Evolutionary conservation across 495 filamentous ascomycete genomes (phyloP).

Genomic region (Neurospora hispaniola): DNA sequence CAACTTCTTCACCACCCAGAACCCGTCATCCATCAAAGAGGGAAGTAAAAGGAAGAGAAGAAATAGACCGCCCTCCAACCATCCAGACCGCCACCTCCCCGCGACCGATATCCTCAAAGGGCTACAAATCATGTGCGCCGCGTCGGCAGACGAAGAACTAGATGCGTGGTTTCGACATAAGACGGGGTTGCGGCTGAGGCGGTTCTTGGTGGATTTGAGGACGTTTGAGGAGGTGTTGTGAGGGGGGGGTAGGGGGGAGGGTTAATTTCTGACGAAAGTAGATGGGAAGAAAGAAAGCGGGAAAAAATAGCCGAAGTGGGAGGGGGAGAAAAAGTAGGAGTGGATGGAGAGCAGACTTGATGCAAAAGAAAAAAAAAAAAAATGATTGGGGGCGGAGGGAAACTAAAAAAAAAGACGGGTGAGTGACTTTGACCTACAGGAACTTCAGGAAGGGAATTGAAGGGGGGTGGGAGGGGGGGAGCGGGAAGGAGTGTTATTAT

Average conservation of each 20-base stretch:
- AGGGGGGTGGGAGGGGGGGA: too few relatives aligned
- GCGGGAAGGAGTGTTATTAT: too few relatives aligned
- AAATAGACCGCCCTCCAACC: slow-evolving; percentile 10
- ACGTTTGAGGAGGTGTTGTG: slow-evolving; percentile 27
- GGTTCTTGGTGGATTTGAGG: slow-evolving; percentile 37
- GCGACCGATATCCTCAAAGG: slow-evolving; percentile 32
- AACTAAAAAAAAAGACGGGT: too few relatives aligned
- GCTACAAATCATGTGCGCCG: slow-evolving; percentile 36
- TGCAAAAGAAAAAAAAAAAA: too few relatives aligned
- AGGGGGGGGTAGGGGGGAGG: too few relatives aligned
- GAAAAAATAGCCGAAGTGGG: too few relatives aligned
- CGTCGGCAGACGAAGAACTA: slow-evolving; percentile 35
- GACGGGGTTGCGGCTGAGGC: slow-evolving; percentile 35
- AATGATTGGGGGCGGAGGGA: too few relatives aligned
- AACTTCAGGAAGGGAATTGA: too few relatives aligned
- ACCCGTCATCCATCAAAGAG: background rate
- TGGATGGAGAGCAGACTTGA: background rate
- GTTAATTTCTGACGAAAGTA: too few relatives aligned
- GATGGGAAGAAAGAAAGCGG: too few relatives aligned
- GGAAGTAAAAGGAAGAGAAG: too few relatives aligned
- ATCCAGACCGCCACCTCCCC: background rate
- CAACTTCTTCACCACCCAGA: slow-evolving; percentile 20
- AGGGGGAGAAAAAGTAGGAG: background rate
- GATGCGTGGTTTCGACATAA: slow-evolving; percentile 33
- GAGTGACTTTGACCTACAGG: too few relatives aligned